Evolutionary conservation across 495 filamentous ascomycete genomes (phyloP).

Genomic region (Penicillium parvum): DNA sequence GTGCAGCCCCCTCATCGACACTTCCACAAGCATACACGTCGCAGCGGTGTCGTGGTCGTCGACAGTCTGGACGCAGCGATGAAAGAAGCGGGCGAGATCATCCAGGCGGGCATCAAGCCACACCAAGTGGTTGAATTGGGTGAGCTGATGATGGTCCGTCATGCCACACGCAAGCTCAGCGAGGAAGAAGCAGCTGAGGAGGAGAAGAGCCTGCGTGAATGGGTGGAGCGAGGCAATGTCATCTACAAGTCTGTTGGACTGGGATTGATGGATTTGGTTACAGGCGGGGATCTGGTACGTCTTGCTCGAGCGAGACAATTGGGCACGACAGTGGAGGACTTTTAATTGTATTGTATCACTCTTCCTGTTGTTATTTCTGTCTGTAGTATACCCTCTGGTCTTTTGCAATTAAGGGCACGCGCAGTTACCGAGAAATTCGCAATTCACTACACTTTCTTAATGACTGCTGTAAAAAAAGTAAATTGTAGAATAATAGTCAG

Average conservation of each 20-base stretch:
- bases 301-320: constrained; percentile 68
- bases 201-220: constrained; percentile 58
- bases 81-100: constrained; percentile 84
- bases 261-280: constrained; percentile 50
- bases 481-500: too few relatives aligned
- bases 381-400: constrained; percentile 13
- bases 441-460: too few relatives aligned
- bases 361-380: constrained; percentile 6
- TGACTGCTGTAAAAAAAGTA: too few relatives aligned
- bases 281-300: constrained; percentile 70
- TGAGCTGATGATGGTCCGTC: constrained; percentile 72
- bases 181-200: constrained; percentile 36
- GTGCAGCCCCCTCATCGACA: constrained; percentile 48
- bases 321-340: constrained; percentile 65
- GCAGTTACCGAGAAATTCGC: not conserved
- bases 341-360: constrained; percentile 18
- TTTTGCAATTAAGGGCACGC: not conserved
- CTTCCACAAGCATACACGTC: constrained; percentile 65
- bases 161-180: constrained; percentile 31
- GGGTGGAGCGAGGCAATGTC: constrained; percentile 78
- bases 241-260: constrained; percentile 46
- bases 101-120: constrained; percentile 66
- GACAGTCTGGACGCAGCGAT: constrained; percentile 76
- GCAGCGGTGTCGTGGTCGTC: constrained; percentile 76
- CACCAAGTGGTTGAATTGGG: constrained; percentile 81